Evolutionary conservation across 2,329 filamentous ascomycete species (phyloP).

Genomic region (Sclerotinia spermophila): DNA sequence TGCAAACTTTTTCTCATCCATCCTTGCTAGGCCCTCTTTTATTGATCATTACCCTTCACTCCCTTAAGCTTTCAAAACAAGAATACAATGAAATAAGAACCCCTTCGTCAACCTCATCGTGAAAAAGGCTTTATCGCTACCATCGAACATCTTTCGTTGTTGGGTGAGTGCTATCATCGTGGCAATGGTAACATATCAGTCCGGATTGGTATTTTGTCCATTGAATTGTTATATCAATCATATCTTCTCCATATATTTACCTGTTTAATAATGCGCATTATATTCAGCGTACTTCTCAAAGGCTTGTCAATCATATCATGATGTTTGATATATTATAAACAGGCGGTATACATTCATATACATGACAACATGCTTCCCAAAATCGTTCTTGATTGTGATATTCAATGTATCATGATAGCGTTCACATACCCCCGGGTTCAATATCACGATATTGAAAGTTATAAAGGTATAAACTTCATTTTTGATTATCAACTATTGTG

Average conservation of each 20-base stretch:
- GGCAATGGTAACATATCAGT: not conserved
- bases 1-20: not conserved
- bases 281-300: not conserved
- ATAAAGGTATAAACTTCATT: constrained; percentile 13
- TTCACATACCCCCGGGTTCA: not conserved
- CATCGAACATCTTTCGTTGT: not conserved
- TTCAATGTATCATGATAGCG: not conserved
- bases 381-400: not conserved
- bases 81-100: not conserved
- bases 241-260: not conserved
- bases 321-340: not conserved
- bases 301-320: not conserved
- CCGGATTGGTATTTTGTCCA: not conserved
- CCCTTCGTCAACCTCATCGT: not conserved
- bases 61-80: not conserved
- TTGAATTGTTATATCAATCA: not conserved
- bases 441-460: not conserved
- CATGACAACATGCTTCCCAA: not conserved
- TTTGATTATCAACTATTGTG: constrained; percentile 12
- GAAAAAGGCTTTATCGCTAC: not conserved
- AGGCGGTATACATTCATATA: not conserved
- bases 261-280: not conserved
- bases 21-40: constrained; percentile 11
- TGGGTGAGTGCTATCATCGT: not conserved
- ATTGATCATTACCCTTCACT: not conserved